Evolutionary conservation across 2,329 filamentous ascomycete species (phyloP), one percentile per base, ranked within the genome.

Genomic region (Pseudogymnoascus sp.): DNA sequence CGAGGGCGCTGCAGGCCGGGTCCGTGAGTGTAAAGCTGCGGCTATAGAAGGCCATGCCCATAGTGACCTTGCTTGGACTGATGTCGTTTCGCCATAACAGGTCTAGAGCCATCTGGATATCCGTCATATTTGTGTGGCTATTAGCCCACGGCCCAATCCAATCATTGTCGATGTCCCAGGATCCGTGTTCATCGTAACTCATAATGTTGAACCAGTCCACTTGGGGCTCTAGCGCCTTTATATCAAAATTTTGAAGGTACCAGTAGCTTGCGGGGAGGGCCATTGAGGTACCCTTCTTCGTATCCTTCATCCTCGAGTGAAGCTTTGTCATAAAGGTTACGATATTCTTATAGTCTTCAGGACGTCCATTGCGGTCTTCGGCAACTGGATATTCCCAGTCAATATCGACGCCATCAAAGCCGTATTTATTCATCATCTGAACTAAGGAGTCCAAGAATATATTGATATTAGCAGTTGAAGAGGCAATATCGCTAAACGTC

Each of bases 391-490:
- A 72, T 50, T 75, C 73, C 78, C 77, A 81, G 63, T 80, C 75
- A n/a, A 81, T 65, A 58, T 81, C 77, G 1, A 78, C 68, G 2
- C 77, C 77, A 62, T 77, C 74, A 58, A 81, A 78, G 2, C 70
- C 70, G 64, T 78, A 79, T 6, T 68, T 72, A 1, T 65, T 33
- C 66, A 81, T 70, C 64, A 81, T 80, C 1, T 61, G 57, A 1
- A 74, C 61, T 0, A 79, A 63, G 0, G 70, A 73, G 1, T 67
- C 62, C 60, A 76, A 71, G 63, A 81, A 81, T 0, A 7, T 7
- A 30, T 30, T 63, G 65, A 43, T 43, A n/a, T n/a, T n/a, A n/a
- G n/a, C n/a, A n/a, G 7, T n/a, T 18, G 66, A 16, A 64, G 65
- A 1, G n/a, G 65, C 68, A 14, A 72, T 54, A 16, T 71, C 62